Conservation (phyloP, 495 filamentous ascomycete species). For the Amorphotheca resinae region DNA sequence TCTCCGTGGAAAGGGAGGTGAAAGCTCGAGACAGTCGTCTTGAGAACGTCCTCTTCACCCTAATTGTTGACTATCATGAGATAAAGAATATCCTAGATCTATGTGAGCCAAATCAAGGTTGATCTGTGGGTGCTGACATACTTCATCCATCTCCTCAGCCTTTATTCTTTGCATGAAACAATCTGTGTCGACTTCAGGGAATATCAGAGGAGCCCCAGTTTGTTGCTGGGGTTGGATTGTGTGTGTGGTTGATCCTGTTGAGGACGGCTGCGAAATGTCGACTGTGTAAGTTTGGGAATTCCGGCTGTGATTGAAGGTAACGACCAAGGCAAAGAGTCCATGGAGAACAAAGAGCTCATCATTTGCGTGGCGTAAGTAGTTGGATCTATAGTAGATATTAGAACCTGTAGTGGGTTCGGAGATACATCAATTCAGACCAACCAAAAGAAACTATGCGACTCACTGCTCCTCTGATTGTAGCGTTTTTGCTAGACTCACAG, state of each 20-base stretch:
- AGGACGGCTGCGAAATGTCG: not conserved
- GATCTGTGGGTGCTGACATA: not conserved
- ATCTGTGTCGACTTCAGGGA: not conserved
- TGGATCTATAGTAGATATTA: constrained; percentile 1
- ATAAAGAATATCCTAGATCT: not conserved
- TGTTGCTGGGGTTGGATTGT: not conserved
- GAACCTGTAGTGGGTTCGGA: not conserved
- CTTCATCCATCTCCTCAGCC: not conserved
- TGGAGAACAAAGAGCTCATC: constrained; percentile 6
- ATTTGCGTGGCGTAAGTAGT: constrained; percentile 13
- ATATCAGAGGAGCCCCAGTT: not conserved
- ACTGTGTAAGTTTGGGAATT: not conserved
- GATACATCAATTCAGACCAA: too few relatives aligned
- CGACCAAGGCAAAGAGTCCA: constrained; percentile 14
- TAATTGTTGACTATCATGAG: constrained; percentile 1
- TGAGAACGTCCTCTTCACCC: too few relatives aligned
- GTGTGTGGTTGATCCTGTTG: not conserved
- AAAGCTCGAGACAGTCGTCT: too few relatives aligned
- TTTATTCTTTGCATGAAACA: not conserved
- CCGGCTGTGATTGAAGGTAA: constrained; percentile 4
- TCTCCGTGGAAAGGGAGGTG: too few relatives aligned
- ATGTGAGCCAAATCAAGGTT: not conserved
- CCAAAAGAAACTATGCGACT: too few relatives aligned
- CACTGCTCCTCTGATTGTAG: not conserved
- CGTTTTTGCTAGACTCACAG: constrained; percentile 1